A percentile compares a stretch with the other conserved stretches of the same genome.
Evolutionary conservation across 2,329 filamentous ascomycete genomes (phyloP).

Genomic region (Colletotrichum kahawae): DNA sequence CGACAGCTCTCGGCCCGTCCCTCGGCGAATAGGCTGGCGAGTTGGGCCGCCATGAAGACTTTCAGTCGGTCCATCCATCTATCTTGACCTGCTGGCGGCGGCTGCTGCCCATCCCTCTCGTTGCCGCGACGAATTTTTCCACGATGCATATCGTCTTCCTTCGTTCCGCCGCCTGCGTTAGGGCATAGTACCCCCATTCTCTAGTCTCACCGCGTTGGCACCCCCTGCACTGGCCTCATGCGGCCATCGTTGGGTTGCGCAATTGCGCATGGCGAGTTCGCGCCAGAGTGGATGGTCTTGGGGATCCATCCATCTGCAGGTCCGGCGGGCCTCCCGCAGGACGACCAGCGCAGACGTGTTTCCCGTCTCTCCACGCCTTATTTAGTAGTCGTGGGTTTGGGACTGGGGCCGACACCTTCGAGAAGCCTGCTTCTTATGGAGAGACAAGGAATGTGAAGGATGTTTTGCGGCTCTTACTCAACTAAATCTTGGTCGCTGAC

Average conservation of each 20-base stretch:
- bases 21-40: not conserved
- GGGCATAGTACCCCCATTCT: constrained; percentile 2
- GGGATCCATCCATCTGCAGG: constrained; percentile 16
- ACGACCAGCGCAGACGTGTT: not conserved
- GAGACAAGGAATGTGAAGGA: not conserved
- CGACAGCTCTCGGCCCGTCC: not conserved
- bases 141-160: not conserved
- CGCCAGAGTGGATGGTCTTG: not conserved
- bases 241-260: constrained; percentile 15
- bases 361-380: constrained; percentile 1
- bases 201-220: not conserved
- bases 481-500: not conserved
- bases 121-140: not conserved
- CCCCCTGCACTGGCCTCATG: not conserved
- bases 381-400: not conserved
- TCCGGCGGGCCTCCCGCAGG: constrained; percentile 17
- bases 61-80: not conserved
- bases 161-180: not conserved
- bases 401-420: not conserved
- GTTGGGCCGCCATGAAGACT: not conserved
- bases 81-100: not conserved
- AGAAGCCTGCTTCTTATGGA: constrained; percentile 14
- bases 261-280: constrained; percentile 2
- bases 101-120: not conserved
- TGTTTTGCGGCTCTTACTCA: not conserved